These are phyloP conservation scores for Hypoxylon sp. DNA, from an alignment of 2,329 filamentous ascomycete genomes.

Conservation along the genomic window DNA sequence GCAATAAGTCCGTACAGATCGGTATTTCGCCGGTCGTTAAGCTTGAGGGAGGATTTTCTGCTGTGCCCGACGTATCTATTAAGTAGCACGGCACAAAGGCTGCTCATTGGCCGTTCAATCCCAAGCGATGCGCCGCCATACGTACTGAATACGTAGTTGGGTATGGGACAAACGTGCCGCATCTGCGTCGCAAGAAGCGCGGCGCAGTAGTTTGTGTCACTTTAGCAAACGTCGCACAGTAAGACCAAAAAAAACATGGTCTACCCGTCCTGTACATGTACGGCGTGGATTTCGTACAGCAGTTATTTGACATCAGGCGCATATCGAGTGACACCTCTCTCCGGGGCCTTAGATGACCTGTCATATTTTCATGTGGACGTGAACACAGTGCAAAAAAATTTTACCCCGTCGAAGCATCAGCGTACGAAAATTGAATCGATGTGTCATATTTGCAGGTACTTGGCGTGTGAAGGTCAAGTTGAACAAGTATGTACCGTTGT, in stretches of 20 bases:
- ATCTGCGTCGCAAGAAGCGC: conserved; percentile 42
- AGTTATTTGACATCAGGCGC: conserved; percentile 8
- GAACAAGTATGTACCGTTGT: conserved; percentile 23
- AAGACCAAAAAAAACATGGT: conserved; percentile 17
- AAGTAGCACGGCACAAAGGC: conserved; percentile 6
- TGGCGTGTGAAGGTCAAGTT: conserved; percentile 18
- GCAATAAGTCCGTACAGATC: conserved; percentile 31
- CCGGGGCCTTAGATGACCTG: conserved; percentile 32
- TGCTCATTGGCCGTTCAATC: conserved; percentile 20
- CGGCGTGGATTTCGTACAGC: conserved; percentile 37
- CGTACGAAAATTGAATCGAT: conserved; percentile 23
- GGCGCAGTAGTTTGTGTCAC: conserved; percentile 41
- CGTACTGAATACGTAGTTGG: conserved; percentile 1
- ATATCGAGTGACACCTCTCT: conserved; percentile 15
- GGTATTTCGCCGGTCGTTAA: conserved; percentile 33
- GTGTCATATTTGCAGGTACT: conserved; percentile 35
- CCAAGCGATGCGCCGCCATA: conserved; percentile 18
- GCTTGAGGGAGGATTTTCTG: conserved; percentile 17
- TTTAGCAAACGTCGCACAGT: conserved; percentile 28
- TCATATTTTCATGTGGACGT: conserved; percentile 31
- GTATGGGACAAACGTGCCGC: conserved; percentile 24
- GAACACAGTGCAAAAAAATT: conserved; percentile 44
- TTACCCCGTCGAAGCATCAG: background rate
- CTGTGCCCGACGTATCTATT: conserved; percentile 16
- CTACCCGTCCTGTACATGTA: conserved; percentile 25